Conservation (phyloP, 2,329 filamentous ascomycete species). For the Pseudocercospora vitis region DNA sequence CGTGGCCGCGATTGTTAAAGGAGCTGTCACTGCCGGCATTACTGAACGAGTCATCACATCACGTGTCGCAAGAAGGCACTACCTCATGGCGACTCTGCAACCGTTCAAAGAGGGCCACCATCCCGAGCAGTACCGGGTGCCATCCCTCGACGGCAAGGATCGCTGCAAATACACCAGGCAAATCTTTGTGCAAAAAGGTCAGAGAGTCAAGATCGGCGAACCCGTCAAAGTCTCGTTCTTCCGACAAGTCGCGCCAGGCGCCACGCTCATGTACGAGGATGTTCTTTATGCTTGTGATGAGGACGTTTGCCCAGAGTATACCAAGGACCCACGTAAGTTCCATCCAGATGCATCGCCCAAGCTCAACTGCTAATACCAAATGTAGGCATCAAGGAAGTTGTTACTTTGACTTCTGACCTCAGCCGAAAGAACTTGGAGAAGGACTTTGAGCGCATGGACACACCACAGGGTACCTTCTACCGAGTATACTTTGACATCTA, state of each 20-base stretch:
- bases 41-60: conserved; percentile 96
- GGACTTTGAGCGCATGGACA: conserved; percentile 99
- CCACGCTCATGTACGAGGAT: conserved; percentile 99
- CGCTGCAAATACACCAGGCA: conserved; percentile 98
- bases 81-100: conserved; percentile 97
- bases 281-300: conserved; percentile 97
- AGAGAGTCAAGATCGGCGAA: conserved; percentile 98
- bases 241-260: conserved; percentile 93
- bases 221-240: conserved; percentile 99
- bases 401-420: conserved; percentile 93
- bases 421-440: conserved; percentile 98
- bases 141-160: conserved; percentile 93
- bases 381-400: conserved; percentile 95
- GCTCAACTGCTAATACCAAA: conserved; percentile 31
- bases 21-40: conserved; percentile 95
- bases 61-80: conserved; percentile 93
- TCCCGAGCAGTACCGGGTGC: conserved; percentile 95
- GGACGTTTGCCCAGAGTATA: conserved; percentile 97
- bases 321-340: conserved; percentile 94
- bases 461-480: conserved; percentile 94
- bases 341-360: not conserved
- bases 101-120: conserved; percentile 99
- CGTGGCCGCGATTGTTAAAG: conserved; percentile 96
- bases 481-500: conserved; percentile 70
- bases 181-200: conserved; percentile 97